These are phyloP conservation scores for Penicillium paxilli DNA, from an alignment of 495 filamentous ascomycete species.

Conservation along the genomic window DNA sequence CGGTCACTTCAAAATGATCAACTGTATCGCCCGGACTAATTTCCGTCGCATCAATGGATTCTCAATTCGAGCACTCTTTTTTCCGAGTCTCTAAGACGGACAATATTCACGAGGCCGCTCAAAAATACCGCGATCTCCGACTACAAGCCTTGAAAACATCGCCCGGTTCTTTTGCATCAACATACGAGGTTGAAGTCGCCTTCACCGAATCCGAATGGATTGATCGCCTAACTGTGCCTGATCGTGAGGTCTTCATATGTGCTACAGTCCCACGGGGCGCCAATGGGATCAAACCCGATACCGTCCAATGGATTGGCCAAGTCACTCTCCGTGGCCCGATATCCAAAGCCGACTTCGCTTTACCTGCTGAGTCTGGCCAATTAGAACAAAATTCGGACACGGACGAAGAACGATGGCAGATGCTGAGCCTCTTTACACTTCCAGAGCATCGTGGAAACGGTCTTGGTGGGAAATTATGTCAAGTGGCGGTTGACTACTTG, in stretches of 20 bases:
- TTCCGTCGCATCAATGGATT: neutral
- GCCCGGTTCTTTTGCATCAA: conserved; percentile 32
- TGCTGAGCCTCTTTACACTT: conserved; percentile 34
- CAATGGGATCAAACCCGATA: conserved; percentile 6
- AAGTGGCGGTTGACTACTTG: conserved; percentile 28
- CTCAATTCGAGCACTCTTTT: conserved; percentile 13
- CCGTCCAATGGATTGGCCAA: conserved; percentile 33
- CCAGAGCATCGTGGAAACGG: conserved; percentile 32
- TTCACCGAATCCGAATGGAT: conserved; percentile 29
- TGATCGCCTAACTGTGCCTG: conserved; percentile 13
- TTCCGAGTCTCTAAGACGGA: conserved; percentile 20
- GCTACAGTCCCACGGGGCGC: conserved; percentile 18
- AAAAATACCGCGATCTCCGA: conserved; percentile 30
- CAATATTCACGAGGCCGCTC: conserved; percentile 15
- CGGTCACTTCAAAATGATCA: neutral
- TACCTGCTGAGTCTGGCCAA: conserved; percentile 23
- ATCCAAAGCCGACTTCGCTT: conserved; percentile 13
- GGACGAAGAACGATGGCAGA: conserved; percentile 35
- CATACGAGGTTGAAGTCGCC: conserved; percentile 31
- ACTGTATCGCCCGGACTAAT: neutral
- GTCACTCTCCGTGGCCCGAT: conserved; percentile 32
- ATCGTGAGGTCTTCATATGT: conserved; percentile 30
- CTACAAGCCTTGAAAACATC: conserved; percentile 16
- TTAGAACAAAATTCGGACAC: conserved; percentile 12
- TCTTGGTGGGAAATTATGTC: conserved; percentile 33